Evolutionary conservation across 2,329 filamentous ascomycete genomes (phyloP), one percentile per base, ranked within the genome.

Genomic region (Fusarium oligoseptatum): DNA sequence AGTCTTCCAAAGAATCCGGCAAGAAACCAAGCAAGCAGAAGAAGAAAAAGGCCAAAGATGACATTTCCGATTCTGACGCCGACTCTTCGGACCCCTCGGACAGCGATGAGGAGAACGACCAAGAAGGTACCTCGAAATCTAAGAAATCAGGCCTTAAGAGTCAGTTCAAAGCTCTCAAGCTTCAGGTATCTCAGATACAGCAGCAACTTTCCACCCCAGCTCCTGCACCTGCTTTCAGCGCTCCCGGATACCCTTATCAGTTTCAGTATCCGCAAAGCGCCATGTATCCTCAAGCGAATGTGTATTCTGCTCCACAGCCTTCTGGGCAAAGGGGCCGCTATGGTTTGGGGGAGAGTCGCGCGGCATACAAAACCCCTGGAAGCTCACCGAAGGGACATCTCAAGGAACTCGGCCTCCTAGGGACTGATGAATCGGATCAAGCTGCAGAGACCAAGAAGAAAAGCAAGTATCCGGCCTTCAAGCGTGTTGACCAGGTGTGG

Each of bases 401-500:
- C 24, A 37, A 8, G 56, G 14, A 17, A 17, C 48, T 58, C 14
- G 22, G 29, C 22, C 32, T n/a, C 22, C 17, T 12, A 15, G 37
- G 52, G 6, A 60, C 57, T 12, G 68, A 66, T 29, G 66, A 56
- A n/a, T 45, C 37, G 10, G 70, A 67, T 11, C 62, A 37, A 11
- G 39, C 39, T 4, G 52, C 55, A 9, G 64, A 43, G 9, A 61
- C 62, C 22, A 58, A 70, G 74, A 52, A 68, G 64, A 73, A 67
- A 22, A 4, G 11, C 4, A 82, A 75, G 22, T 78, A 73, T 37
- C 74, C 70, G 66, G 84, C 85, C 43, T 90, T 82, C 80, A 88
- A 88, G 77, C 84, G 88, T 1, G 87, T 90, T 6, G 88, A 90
- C 68, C 85, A 86, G 74, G 83, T 90, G 1, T 90, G 88, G 88